Conservation (phyloP, 306 rosid genomes). For the Glycine latifolia region DNA sequence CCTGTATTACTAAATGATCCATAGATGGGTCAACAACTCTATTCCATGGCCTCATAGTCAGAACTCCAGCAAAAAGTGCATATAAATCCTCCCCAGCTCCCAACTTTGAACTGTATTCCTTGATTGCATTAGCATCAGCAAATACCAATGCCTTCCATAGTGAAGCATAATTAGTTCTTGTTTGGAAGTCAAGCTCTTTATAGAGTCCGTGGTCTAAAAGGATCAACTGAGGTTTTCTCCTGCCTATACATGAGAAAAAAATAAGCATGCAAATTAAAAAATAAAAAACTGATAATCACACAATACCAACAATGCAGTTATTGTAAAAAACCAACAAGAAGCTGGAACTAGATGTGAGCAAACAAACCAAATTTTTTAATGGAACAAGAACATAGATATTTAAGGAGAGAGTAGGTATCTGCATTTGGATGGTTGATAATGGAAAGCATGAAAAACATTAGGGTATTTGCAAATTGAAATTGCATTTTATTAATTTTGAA, state of each 20-base stretch:
- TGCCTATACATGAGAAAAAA: constrained; percentile 61
- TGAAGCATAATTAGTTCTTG: constrained; percentile 85
- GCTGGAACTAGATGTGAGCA: neutral
- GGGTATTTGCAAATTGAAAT: constrained; percentile 17
- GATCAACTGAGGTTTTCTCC: constrained; percentile 89
- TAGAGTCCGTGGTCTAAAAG: constrained; percentile 96
- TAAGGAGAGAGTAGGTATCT: neutral
- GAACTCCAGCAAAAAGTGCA: constrained; percentile 92
- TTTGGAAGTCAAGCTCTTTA: constrained; percentile 83
- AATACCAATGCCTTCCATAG: constrained; percentile 93
- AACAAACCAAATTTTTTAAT: constrained; percentile 33
- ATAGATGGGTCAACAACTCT: constrained; percentile 79
- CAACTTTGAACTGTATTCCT: constrained; percentile 84
- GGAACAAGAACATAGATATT: constrained; percentile 7
- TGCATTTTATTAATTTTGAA: constrained; percentile 22
- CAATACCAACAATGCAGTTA: constrained; percentile 11
- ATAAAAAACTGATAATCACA: constrained; percentile 28
- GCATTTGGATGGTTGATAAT: constrained; percentile 8
- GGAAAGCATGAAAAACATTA: constrained; percentile 27
- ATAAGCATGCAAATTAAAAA: constrained; percentile 31
- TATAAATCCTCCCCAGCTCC: constrained; percentile 98
- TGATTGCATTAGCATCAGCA: constrained; percentile 83
- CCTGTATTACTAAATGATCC: constrained; percentile 89
- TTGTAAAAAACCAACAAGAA: constrained; percentile 18
- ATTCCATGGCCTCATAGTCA: constrained; percentile 98